Conservation (phyloP, 768 basidiomycete species). For the Leccinum disarticulatum region DNA sequence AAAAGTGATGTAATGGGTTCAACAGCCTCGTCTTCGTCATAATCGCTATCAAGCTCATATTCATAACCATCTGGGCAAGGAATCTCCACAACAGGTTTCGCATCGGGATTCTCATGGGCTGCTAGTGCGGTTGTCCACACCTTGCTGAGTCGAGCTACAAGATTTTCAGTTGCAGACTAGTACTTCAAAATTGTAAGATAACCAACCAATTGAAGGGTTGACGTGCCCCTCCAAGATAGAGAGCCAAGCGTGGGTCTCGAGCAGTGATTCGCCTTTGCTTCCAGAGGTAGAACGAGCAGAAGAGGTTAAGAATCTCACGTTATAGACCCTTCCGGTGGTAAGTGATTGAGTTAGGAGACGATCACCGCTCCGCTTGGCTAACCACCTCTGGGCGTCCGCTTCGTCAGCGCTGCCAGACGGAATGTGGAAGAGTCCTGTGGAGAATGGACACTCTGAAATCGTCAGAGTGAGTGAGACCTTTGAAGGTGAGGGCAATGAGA, state of each 20-base stretch:
- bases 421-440: constrained; percentile 14
- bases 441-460: constrained; percentile 17
- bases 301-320: constrained; percentile 21
- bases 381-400: neutral
- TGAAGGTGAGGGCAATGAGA: neutral
- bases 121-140: constrained; percentile 11
- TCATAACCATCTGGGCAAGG: constrained; percentile 12
- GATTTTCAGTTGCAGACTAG: constrained; percentile 1
- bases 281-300: constrained; percentile 2
- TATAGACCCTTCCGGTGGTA: constrained; percentile 16
- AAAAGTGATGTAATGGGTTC: neutral
- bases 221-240: constrained; percentile 14
- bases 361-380: constrained; percentile 9
- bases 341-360: constrained; percentile 16
- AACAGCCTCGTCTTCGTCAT: constrained; percentile 19
- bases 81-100: constrained; percentile 4
- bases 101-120: neutral
- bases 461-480: constrained; percentile 15
- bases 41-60: constrained; percentile 28
- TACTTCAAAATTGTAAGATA: neutral
- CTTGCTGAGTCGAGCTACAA: constrained; percentile 4
- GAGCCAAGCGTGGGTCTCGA: constrained; percentile 18
- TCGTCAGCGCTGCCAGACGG: neutral
- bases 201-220: constrained; percentile 11
- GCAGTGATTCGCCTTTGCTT: neutral